Conservation (phyloP, 169 alveolate genomes). For the Eimeria falciformis region DNA sequence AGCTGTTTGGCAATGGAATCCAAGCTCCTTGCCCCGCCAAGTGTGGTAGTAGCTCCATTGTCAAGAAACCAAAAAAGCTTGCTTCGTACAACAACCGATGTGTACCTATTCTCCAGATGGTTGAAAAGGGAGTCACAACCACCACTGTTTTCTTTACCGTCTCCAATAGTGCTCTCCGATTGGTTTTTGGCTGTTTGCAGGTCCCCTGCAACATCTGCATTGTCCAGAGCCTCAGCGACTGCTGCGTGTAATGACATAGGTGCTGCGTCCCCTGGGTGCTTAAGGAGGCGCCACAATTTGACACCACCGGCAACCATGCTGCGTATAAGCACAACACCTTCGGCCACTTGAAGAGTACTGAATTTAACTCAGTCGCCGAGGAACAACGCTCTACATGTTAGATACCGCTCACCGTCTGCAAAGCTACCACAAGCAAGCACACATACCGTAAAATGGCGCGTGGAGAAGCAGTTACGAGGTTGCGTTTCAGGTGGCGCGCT, state of each 20-base stretch:
- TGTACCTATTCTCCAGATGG: neutral
- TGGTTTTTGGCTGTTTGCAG: neutral
- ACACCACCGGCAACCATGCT: conserved; percentile 46
- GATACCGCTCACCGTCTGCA: neutral
- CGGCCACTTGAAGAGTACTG: neutral
- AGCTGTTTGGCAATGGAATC: neutral
- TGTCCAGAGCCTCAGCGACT: conserved; percentile 21
- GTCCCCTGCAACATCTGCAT: conserved; percentile 2
- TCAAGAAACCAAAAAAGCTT: neutral
- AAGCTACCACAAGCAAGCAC: too few species aligned
- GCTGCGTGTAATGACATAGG: neutral
- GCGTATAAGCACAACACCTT: conserved; percentile 2
- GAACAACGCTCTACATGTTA: neutral
- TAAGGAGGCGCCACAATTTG: neutral
- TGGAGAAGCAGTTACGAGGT: neutral
- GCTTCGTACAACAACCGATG: neutral
- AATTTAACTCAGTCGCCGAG: neutral
- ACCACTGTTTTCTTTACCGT: neutral
- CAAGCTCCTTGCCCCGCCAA: too few species aligned
- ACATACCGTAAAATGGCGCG: conserved; percentile 56
- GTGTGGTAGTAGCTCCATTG: neutral
- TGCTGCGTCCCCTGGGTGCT: neutral
- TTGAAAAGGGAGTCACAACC: neutral
- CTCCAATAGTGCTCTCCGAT: neutral
- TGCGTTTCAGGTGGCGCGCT: conserved; percentile 21